These are phyloP conservation scores for Kregervanrija pseudodelftensis DNA, from an alignment of 805 yeast genomes.

Conservation along the genomic window DNA sequence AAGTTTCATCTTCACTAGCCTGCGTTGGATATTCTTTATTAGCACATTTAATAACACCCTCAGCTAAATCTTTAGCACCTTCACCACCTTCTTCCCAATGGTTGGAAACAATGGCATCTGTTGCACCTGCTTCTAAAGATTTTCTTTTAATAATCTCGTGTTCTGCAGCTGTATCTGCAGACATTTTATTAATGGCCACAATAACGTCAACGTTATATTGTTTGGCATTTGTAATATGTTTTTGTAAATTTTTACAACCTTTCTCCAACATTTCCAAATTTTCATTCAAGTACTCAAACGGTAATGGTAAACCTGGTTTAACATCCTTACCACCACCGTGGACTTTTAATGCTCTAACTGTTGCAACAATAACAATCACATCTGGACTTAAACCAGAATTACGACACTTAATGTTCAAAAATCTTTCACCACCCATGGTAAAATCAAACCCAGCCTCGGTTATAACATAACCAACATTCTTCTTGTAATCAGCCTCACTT, in stretches of 20 bases:
- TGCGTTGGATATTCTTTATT: slow-evolving; percentile 32
- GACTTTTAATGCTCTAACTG: slow-evolving; percentile 91
- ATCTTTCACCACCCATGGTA: slow-evolving; percentile 99
- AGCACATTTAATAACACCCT: slow-evolving; percentile 73
- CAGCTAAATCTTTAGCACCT: slow-evolving; percentile 81
- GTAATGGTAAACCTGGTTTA: slow-evolving; percentile 85
- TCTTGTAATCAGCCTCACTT: slow-evolving; percentile 23
- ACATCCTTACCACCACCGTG: slow-evolving; percentile 98
- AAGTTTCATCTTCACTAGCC: slow-evolving; percentile 31
- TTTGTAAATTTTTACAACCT: slow-evolving; percentile 84
- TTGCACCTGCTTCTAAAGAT: slow-evolving; percentile 87
- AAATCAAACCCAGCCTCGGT: slow-evolving; percentile 99
- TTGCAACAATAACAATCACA: slow-evolving; percentile 89
- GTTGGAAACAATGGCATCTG: slow-evolving; percentile 80
- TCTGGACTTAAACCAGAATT: slow-evolving; percentile 84
- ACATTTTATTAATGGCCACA: slow-evolving; percentile 87
- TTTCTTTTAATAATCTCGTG: slow-evolving; percentile 72
- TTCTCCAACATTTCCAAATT: slow-evolving; percentile 67
- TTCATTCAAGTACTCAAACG: slow-evolving; percentile 73
- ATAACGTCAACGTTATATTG: slow-evolving; percentile 87
- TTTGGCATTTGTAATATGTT: slow-evolving; percentile 82
- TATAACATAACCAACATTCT: slow-evolving; percentile 74
- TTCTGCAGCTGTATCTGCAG: slow-evolving; percentile 75
- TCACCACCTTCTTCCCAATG: slow-evolving; percentile 96
- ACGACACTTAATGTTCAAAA: slow-evolving; percentile 92